Percentiles rank a stretch among this genome's conserved stretches.
These are phyloP conservation scores for Haematococcus sp. DNA, from an alignment of 139 green algal genomes.

Conservation along the genomic window DNA sequence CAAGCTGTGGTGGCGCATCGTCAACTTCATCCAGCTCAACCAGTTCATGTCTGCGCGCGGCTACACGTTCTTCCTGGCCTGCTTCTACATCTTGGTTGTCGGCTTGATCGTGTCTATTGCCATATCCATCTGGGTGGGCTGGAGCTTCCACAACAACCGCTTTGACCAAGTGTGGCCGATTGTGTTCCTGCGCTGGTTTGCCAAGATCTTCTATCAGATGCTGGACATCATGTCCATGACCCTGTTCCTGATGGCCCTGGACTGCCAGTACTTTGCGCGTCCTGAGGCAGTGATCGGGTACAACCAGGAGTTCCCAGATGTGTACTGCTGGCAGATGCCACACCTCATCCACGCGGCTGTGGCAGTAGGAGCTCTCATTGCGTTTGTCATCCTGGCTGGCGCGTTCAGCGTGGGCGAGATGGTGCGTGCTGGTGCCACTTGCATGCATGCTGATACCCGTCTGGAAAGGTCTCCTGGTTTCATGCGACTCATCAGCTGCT, in stretches of 20 bases:
- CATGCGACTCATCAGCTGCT: too few species aligned
- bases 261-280: constrained; percentile 31
- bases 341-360: constrained; percentile 9
- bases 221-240: constrained; percentile 28
- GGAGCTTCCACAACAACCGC: constrained; percentile 18
- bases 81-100: constrained; percentile 23
- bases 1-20: constrained; percentile 8
- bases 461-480: too few species aligned
- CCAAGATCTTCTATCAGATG: constrained; percentile 31
- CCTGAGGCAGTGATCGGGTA: not conserved
- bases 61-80: constrained; percentile 17
- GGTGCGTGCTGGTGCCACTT: not conserved
- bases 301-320: constrained; percentile 20
- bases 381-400: constrained; percentile 4
- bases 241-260: constrained; percentile 24
- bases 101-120: not conserved
- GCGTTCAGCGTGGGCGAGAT: constrained; percentile 5
- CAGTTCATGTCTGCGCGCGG: constrained; percentile 7
- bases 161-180: constrained; percentile 31
- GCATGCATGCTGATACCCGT: too few species aligned
- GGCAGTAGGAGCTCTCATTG: not conserved
- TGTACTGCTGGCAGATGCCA: constrained; percentile 12
- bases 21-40: constrained; percentile 14
- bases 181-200: constrained; percentile 25
- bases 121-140: constrained; percentile 14